Percentiles rank a stretch among this genome's conserved stretches.
phyloP scores from a whole-genome alignment of 192 early-diverging fungal species.

The Diversispora eburnea region DNA sequence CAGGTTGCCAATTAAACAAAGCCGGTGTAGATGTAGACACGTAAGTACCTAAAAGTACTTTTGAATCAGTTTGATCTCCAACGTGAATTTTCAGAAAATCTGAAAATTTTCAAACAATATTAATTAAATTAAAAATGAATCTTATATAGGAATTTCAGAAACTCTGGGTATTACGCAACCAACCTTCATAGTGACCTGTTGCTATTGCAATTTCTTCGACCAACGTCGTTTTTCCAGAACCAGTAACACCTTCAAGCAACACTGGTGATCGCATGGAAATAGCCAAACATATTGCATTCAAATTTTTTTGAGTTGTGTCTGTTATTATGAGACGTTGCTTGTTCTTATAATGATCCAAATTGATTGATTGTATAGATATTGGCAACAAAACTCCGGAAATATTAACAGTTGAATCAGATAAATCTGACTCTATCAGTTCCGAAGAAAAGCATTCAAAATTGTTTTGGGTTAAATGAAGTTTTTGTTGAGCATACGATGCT shows the following conservation, averaged over 20 bases:
- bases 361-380: slow-evolving; percentile 25
- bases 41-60: slow-evolving; percentile 93
- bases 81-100: slow-evolving; percentile 91
- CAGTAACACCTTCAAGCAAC: slow-evolving; percentile 79
- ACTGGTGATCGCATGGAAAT: slow-evolving; percentile 84
- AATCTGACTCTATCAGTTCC: slow-evolving; percentile 37
- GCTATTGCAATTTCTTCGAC: slow-evolving; percentile 82
- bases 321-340: slow-evolving; percentile 65
- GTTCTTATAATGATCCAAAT: slow-evolving; percentile 19
- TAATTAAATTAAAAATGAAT: background rate
- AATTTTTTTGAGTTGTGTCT: slow-evolving; percentile 67
- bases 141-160: slow-evolving; percentile 23
- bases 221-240: slow-evolving; percentile 86
- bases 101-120: slow-evolving; percentile 22
- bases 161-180: background rate
- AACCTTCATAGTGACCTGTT: slow-evolving; percentile 58
- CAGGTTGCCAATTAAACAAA: slow-evolving; percentile 92
- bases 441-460: slow-evolving; percentile 28
- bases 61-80: slow-evolving; percentile 94
- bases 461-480: slow-evolving; percentile 44
- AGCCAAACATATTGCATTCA: slow-evolving; percentile 79
- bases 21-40: slow-evolving; percentile 88
- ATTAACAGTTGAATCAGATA: slow-evolving; percentile 53
- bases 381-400: slow-evolving; percentile 69
- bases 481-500: slow-evolving; percentile 42